Percentiles rank a stretch among this genome's conserved stretches.
Conservation (phyloP, 768 basidiomycete genomes). For the Chalciporus chontae region DNA sequence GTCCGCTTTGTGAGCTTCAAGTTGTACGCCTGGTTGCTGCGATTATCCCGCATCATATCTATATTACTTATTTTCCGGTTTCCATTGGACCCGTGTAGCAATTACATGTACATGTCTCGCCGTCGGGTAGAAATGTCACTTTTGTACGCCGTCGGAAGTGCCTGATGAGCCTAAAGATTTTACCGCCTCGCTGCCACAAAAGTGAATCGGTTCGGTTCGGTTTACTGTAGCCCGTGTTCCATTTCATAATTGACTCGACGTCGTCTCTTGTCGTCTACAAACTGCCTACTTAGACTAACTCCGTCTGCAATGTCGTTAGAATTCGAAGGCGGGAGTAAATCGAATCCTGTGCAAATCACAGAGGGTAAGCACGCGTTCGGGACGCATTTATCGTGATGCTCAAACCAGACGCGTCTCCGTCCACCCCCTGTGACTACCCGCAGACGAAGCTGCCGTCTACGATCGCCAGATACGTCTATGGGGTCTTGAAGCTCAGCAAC, state of each 20-base stretch:
- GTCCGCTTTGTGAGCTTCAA: slow-evolving; percentile 1
- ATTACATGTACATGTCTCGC: neutral
- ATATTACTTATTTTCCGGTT: slow-evolving; percentile 6
- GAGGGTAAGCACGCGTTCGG: slow-evolving; percentile 49
- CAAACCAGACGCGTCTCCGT: slow-evolving; percentile 1
- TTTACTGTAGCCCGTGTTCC: slow-evolving; percentile 13
- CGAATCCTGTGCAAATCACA: slow-evolving; percentile 51
- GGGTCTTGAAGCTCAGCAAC: slow-evolving; percentile 97
- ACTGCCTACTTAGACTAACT: neutral
- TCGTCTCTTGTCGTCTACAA: neutral
- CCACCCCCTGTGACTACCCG: neutral
- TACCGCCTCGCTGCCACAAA: too few relatives aligned
- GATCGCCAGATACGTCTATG: slow-evolving; percentile 97
- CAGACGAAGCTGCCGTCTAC: slow-evolving; percentile 79
- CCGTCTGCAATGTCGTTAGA: slow-evolving; percentile 18
- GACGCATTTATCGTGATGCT: neutral
- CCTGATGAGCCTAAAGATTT: too few relatives aligned
- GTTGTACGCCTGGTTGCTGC: neutral
- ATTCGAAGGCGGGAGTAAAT: slow-evolving; percentile 30
- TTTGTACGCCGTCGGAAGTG: too few relatives aligned
- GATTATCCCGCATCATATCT: slow-evolving; percentile 1
- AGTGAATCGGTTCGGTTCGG: neutral
- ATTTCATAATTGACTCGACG: neutral
- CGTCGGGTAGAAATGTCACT: neutral
- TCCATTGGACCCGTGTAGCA: neutral